These are phyloP conservation scores for Ganoderma lingzhi DNA, from an alignment of 1,284 basidiomycete genomes.

Conservation along the genomic window DNA sequence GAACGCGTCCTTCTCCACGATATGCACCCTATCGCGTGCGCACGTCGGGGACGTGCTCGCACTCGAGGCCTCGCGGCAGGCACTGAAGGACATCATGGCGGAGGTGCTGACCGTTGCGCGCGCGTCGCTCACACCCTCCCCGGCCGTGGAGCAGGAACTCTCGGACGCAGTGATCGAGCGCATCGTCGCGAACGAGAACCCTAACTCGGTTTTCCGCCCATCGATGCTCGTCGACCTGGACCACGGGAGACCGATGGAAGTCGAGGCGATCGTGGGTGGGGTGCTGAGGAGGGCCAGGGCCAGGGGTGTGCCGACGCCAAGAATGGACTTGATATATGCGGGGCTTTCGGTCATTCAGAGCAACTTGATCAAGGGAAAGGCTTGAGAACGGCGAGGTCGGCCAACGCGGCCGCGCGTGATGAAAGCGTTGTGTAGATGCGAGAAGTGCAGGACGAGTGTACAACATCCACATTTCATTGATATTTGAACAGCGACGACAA, in stretches of 20 bases:
- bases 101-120: slow-evolving; percentile 45
- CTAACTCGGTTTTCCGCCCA: slow-evolving; percentile 42
- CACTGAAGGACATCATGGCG: slow-evolving; percentile 38
- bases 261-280: slow-evolving; percentile 71
- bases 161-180: slow-evolving; percentile 41
- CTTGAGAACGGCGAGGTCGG: neutral
- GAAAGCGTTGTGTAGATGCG: neutral
- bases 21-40: slow-evolving; percentile 49
- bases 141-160: slow-evolving; percentile 31
- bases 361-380: slow-evolving; percentile 24
- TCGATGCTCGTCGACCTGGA: slow-evolving; percentile 67
- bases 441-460: neutral
- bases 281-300: slow-evolving; percentile 61
- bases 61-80: slow-evolving; percentile 26
- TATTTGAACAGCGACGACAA: neutral
- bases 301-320: slow-evolving; percentile 45
- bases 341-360: slow-evolving; percentile 37
- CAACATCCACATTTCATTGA: slow-evolving; percentile 2
- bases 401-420: neutral
- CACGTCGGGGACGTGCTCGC: slow-evolving; percentile 46
- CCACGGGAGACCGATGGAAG: slow-evolving; percentile 64
- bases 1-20: slow-evolving; percentile 48
- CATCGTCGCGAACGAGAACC: slow-evolving; percentile 40
- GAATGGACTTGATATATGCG: slow-evolving; percentile 38
- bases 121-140: slow-evolving; percentile 40